Evolutionary conservation across 768 basidiomycete genomes (phyloP), one percentile per base, ranked within the genome.

Genomic region (Imleria badia): DNA sequence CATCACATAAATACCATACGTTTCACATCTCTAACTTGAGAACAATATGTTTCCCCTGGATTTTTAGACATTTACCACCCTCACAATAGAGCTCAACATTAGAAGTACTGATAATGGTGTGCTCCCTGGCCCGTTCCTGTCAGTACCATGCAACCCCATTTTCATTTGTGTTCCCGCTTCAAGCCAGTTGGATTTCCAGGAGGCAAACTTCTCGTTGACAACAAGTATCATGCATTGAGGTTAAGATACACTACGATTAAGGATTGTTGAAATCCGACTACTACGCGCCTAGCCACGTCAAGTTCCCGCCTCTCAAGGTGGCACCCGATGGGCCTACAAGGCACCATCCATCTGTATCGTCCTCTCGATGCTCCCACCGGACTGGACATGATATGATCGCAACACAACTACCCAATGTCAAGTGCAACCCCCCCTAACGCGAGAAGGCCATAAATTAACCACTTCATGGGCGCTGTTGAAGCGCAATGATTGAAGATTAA

Each of bases 401-500:
- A 66, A 73, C 63, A 76, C 78, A 79, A 80, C 78, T 75, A 81
- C 76, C 76, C 76, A 76, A 76, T 75, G 78, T 82, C 77, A 80
- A 76, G 66, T 74, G 72, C 66, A 73, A 69, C 65, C 66, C 50
- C 52, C 55, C 63, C 62, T 56, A 53, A 54, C 34, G 35, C 49
- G 57, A 60, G 59, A 68, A 65, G 59, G 56, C 65, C 58, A 74
- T 81, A 80, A 81, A 72, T 81, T 81, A 81, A 82, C 84, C 80
- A 75, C 73, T 77, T 78, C 77, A 76, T 78, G 82, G 83, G 79
- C 85, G 91, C 90, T 92, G 90, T 92, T 93, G 90, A 92, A 93
- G 91, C 91, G 87, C 78, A 76, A 74, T 65, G 70, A 62, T 62
- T 64, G 63, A 66, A 59, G 68, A 69, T 87, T 78, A 95, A 73